Conservation (phyloP, 176 grass and related monocot genomes). For the Rhynchospora pubera region DNA sequence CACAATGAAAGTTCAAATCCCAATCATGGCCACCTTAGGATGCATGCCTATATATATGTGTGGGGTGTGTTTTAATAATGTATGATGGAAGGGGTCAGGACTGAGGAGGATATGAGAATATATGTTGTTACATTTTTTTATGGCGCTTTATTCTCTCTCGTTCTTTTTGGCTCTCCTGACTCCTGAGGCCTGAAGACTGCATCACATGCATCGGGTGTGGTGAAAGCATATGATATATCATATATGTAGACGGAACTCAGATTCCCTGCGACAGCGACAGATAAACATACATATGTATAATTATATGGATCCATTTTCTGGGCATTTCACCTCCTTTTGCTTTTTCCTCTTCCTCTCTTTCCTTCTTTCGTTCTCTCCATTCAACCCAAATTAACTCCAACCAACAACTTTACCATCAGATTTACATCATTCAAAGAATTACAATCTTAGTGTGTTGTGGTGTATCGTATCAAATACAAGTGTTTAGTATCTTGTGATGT, state of each 20-base stretch:
- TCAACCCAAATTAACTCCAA: background rate
- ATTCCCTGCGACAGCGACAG: conserved; percentile 66
- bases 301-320: background rate
- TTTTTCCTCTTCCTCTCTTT: background rate
- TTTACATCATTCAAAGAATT: too few species aligned
- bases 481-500: too few species aligned
- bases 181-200: background rate
- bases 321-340: background rate
- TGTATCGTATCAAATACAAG: too few species aligned
- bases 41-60: background rate
- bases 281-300: conserved; percentile 19
- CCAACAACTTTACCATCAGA: background rate
- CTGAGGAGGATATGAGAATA: too few species aligned
- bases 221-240: conserved; percentile 40
- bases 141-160: conserved; percentile 64
- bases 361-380: background rate
- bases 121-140: background rate
- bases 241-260: conserved; percentile 59
- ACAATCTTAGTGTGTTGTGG: too few species aligned
- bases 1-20: background rate
- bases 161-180: background rate
- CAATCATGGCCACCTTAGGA: background rate
- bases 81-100: background rate
- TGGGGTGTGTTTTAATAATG: too few species aligned
- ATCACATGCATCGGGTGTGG: conserved; percentile 44